A percentile compares a stretch with the other conserved stretches of the same genome.
These are phyloP conservation scores for Pugionium dolabratum DNA, from an alignment of 345 rosid genomes.

Conservation along the genomic window DNA sequence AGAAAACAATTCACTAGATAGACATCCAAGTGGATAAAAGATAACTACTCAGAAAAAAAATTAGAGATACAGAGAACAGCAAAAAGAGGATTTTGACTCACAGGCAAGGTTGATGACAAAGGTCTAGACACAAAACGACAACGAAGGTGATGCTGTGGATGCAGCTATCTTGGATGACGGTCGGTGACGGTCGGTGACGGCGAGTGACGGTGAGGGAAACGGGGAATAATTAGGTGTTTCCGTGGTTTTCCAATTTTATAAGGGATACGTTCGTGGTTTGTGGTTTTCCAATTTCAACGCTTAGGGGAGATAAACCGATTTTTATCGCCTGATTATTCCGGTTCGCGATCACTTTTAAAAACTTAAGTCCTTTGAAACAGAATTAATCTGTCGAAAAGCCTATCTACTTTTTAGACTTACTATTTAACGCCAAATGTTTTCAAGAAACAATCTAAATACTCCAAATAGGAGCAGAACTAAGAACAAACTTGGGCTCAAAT, in stretches of 20 bases:
- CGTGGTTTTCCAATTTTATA: constrained; percentile 1
- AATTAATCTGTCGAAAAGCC: not conserved
- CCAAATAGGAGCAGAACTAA: not conserved
- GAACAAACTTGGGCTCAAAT: constrained; percentile 14
- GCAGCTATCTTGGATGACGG: too few species aligned
- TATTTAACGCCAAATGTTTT: not conserved
- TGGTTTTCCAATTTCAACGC: too few species aligned
- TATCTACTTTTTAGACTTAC: not conserved
- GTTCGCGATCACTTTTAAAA: too few species aligned
- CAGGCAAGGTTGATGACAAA: not conserved
- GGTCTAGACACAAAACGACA: not conserved
- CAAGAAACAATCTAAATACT: not conserved
- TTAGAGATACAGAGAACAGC: not conserved
- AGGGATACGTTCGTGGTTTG: not conserved
- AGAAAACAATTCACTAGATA: not conserved
- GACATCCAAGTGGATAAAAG: constrained; percentile 3
- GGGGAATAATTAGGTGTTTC: not conserved
- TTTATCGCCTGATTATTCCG: not conserved
- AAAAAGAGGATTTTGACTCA: not conserved
- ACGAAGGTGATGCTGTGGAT: not conserved
- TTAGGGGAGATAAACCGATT: too few species aligned
- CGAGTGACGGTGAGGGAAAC: constrained; percentile 11
- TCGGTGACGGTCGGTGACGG: not conserved
- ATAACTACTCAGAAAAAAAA: not conserved
- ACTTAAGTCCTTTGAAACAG: constrained; percentile 3